phyloP scores from a whole-genome alignment of 305 asterid genomes.

The Solanum chacoense region DNA sequence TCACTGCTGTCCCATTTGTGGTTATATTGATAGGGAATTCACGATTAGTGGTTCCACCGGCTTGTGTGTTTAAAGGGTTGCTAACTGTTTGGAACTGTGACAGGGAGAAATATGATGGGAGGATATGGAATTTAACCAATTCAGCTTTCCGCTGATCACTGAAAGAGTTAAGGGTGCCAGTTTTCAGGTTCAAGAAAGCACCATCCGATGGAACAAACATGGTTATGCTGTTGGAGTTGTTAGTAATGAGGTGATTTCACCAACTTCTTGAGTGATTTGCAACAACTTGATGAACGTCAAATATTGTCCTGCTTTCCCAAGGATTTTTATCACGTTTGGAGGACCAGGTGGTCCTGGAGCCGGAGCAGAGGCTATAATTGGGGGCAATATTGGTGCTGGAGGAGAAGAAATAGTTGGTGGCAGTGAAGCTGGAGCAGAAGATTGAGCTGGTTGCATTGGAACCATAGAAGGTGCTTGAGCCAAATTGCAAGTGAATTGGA shows the following conservation, averaged over 20 bases:
- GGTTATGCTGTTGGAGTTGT: constrained; percentile 41
- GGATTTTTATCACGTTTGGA: constrained; percentile 27
- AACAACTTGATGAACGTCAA: constrained; percentile 27
- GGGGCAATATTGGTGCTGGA: background rate
- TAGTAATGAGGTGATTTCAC: constrained; percentile 27
- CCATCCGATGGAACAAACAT: constrained; percentile 39
- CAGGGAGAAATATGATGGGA: constrained; percentile 31
- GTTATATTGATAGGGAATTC: constrained; percentile 38
- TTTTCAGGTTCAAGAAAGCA: constrained; percentile 38
- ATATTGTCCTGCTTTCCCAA: constrained; percentile 31
- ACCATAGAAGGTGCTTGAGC: constrained; percentile 31
- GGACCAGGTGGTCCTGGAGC: constrained; percentile 13
- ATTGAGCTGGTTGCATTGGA: constrained; percentile 6
- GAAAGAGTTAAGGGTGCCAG: constrained; percentile 39
- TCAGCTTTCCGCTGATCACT: constrained; percentile 33
- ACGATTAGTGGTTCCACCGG: constrained; percentile 37
- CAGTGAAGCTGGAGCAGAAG: background rate
- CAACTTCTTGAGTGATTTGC: constrained; percentile 24
- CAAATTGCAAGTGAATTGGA: constrained; percentile 1
- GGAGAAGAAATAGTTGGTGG: background rate
- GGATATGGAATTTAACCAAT: constrained; percentile 42
- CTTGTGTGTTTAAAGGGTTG: constrained; percentile 53
- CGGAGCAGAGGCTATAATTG: background rate
- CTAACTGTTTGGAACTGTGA: constrained; percentile 46
- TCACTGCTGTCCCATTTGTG: constrained; percentile 30